Conservation (phyloP, 768 basidiomycete species). For the Leccinum disarticulatum region DNA sequence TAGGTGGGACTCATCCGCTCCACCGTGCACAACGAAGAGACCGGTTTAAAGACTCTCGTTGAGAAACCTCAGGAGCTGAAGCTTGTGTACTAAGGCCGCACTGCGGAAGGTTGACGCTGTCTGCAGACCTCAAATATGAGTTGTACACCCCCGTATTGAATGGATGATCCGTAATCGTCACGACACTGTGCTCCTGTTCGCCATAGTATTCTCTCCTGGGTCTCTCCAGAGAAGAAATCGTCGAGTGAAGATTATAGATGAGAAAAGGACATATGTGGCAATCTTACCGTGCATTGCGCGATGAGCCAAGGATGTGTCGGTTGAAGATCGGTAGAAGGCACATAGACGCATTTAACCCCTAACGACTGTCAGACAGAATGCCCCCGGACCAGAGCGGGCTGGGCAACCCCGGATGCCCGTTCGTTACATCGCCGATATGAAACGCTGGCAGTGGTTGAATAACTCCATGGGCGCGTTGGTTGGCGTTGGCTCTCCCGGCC, state of each 20-base stretch:
- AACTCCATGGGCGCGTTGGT: neutral
- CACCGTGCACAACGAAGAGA: neutral
- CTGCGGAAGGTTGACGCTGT: neutral
- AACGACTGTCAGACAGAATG: neutral
- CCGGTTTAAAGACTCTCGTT: slow-evolving; percentile 2
- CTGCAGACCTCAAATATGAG: neutral
- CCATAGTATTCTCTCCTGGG: neutral
- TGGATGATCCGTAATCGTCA: neutral
- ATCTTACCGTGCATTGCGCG: slow-evolving; percentile 13
- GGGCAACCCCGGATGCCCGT: no score
- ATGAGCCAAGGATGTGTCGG: slow-evolving; percentile 7
- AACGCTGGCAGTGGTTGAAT: neutral
- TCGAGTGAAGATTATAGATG: slow-evolving; percentile 12
- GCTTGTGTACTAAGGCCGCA: slow-evolving; percentile 3
- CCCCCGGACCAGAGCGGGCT: neutral
- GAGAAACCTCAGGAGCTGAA: slow-evolving; percentile 7
- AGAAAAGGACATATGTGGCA: slow-evolving; percentile 9
- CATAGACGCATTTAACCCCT: neutral
- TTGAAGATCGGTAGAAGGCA: neutral
- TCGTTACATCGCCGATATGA: neutral
- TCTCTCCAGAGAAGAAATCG: slow-evolving; percentile 3
- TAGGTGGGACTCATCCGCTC: neutral
- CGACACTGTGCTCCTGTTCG: neutral
- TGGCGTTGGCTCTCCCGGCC: neutral
- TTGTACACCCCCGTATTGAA: slow-evolving; percentile 1